Evolutionary conservation across 306 rosid genomes (phyloP), one percentile per base, ranked within the genome.

Genomic region (Begonia loranthoides): DNA sequence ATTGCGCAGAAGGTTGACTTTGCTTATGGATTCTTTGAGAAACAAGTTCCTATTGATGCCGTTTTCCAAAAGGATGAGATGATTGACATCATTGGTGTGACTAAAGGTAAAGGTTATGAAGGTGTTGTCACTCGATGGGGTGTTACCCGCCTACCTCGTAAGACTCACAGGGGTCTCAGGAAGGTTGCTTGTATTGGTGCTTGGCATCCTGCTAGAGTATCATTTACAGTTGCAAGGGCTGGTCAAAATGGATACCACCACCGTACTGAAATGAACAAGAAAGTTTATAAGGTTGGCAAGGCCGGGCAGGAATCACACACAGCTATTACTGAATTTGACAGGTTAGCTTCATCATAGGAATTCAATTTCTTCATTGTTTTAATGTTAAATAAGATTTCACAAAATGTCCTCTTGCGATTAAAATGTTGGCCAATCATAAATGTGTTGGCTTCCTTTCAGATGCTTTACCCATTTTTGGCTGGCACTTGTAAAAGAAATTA

Each of bases 91-190:
- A 77, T 81, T 50, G 90, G 90, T 17, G 90, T 81, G 40, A 81
- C 90, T 1, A 81, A 77, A 49, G 90, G 90, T 60, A 81, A 81
- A 56, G 90, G 90, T 71, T 81, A 81, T 53, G 84, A 77, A 54
- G 89, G 89, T 66, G 89, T 81, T 55, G 89, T 81, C 5, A 81
- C 90, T 6, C 72, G 90, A n/a, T 81, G 90, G 90, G 90, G 90
- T 64, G 90, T 81, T 13, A 77, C 90, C 0, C 84, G 89, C 12
- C 90, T 81, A 58, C 90, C 89, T 41, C 81, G 90, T 1, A 81
- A 77, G 76, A 81, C 90, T 41, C 90, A 81, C 61, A 63, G 90
- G 58, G 90, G 90, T 63, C 59, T 81, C 69, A 66, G 90, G 59
- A 81, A 81, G 75, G 90, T 81, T 9, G 90, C 90, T 0, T 81